Evolutionary conservation across 2,329 filamentous ascomycete genomes (phyloP).

Genomic region (Botryotinia convoluta): DNA sequence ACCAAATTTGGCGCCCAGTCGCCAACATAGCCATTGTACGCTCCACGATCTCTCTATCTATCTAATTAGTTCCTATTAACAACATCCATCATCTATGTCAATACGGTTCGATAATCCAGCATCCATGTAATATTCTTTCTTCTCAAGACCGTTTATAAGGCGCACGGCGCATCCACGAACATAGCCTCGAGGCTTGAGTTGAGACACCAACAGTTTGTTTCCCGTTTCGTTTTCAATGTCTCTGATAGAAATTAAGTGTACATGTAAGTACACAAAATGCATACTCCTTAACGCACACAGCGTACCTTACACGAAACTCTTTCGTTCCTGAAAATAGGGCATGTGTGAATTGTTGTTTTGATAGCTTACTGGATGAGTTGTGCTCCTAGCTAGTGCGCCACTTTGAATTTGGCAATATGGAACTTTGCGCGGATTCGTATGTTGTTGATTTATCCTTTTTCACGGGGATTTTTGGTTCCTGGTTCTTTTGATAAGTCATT

Average conservation of each 20-base stretch:
- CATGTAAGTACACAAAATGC: not conserved
- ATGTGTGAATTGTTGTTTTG: not conserved
- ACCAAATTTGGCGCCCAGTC: not conserved
- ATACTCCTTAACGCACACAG: not conserved
- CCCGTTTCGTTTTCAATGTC: not conserved
- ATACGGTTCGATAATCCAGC: not conserved
- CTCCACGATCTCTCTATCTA: not conserved
- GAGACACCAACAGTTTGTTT: not conserved
- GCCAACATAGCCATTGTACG: not conserved
- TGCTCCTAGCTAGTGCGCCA: not conserved
- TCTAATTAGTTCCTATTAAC: not conserved
- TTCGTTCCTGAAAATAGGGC: not conserved
- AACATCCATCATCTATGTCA: not conserved
- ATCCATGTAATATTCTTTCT: not conserved
- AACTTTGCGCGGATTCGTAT: not conserved
- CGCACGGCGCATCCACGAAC: not conserved
- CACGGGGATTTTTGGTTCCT: not conserved
- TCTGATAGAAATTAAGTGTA: not conserved
- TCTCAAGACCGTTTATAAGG: not conserved
- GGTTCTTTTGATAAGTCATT: not conserved
- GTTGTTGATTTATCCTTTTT: not conserved
- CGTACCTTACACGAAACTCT: not conserved
- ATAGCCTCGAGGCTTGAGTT: not conserved
- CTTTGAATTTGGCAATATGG: not conserved
- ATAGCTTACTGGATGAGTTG: not conserved